These are phyloP conservation scores for Cladosporium sp. DNA, from an alignment of 2,329 filamentous ascomycete species.

Conservation along the genomic window DNA sequence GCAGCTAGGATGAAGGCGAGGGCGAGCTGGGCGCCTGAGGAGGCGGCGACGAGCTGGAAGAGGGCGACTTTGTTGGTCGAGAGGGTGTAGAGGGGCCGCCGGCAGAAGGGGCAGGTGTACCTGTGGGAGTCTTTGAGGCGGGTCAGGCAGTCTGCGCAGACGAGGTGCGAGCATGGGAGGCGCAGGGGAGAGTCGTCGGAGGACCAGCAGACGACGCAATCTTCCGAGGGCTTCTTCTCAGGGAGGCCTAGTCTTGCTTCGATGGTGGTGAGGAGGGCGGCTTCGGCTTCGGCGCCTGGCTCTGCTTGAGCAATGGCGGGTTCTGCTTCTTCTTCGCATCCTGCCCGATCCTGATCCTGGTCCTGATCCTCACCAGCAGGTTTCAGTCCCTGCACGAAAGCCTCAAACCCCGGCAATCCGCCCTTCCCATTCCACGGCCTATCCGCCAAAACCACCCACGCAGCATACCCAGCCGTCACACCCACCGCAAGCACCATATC, in stretches of 20 bases:
- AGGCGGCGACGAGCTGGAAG: neutral
- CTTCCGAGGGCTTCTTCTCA: neutral
- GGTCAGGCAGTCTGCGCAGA: neutral
- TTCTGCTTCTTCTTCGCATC: neutral
- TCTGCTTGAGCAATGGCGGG: neutral
- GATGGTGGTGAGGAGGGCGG: neutral
- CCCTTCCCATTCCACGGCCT: neutral
- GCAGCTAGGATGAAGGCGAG: neutral
- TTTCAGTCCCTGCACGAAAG: neutral
- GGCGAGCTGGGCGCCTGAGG: neutral
- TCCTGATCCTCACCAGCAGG: neutral
- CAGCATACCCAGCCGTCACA: neutral
- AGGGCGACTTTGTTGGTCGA: neutral
- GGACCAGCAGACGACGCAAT: slow-evolving; percentile 11
- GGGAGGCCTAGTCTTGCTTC: neutral
- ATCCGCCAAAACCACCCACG: neutral
- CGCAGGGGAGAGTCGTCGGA: neutral
- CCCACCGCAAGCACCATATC: neutral
- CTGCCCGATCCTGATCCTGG: no score
- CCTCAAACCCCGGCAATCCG: neutral
- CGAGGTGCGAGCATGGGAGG: slow-evolving; percentile 6
- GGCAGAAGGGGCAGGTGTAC: slow-evolving; percentile 4
- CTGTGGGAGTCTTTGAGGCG: neutral
- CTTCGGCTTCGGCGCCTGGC: neutral
- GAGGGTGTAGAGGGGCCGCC: neutral